Conservation (phyloP, 352 stramenopile species). For the Phytophthora niederhauseri region DNA sequence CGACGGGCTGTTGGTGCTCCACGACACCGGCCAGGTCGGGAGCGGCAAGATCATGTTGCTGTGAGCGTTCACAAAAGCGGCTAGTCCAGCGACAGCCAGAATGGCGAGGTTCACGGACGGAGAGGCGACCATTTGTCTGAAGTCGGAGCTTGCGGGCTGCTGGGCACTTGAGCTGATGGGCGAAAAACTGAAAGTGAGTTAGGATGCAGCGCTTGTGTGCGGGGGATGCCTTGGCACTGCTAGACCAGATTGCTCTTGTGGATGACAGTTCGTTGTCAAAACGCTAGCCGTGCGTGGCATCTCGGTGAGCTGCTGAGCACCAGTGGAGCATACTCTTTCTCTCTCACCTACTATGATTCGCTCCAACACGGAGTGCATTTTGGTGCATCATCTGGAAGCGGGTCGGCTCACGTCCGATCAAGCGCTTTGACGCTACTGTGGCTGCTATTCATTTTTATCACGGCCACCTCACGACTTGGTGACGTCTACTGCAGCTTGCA, state of each 20-base stretch:
- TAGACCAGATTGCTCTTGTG: background rate
- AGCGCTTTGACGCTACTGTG: background rate
- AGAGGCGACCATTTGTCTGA: constrained; percentile 18
- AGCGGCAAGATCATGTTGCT: constrained; percentile 42
- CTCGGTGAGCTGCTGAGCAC: constrained; percentile 8
- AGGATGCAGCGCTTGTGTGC: no score
- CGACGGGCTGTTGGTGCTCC: constrained; percentile 41
- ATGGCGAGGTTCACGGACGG: constrained; percentile 10
- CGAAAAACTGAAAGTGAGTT: constrained; percentile 27
- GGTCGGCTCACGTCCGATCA: constrained; percentile 24
- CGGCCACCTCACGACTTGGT: background rate
- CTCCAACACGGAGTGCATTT: constrained; percentile 24
- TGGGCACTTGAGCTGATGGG: constrained; percentile 14
- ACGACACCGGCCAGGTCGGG: constrained; percentile 38
- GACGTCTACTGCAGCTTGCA: background rate
- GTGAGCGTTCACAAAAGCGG: constrained; percentile 19
- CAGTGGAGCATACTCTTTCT: background rate
- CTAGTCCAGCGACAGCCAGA: constrained; percentile 8
- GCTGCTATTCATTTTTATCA: constrained; percentile 15
- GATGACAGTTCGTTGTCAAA: background rate
- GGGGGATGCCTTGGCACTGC: no score
- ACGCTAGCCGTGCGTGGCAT: background rate
- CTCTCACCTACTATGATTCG: background rate
- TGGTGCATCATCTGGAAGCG: constrained; percentile 30
- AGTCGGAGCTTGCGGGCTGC: background rate